Base-by-base conservation (phyloP, 1,284 basidiomycete species). In the Peniophora sp. region DNA sequence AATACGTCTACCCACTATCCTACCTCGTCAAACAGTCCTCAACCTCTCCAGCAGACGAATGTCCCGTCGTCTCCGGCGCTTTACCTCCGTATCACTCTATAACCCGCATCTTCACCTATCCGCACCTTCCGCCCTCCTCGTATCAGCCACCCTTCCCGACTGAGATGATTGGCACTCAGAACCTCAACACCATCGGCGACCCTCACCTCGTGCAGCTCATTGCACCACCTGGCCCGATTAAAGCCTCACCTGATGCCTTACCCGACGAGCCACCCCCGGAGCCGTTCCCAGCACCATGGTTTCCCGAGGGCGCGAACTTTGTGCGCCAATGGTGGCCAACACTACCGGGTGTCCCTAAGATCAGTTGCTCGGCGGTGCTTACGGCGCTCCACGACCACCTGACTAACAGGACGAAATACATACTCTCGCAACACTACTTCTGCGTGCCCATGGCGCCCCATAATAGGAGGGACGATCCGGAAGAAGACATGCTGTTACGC, bases 271-370 rank as follows among this genome's bases (percentile, higher is more conserved):
- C 53, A 20, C 57, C 62, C 44, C 63, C 67, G 1, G 80, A 81
- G 45, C 78, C 79, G 1, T 79, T 74, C 58, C 77, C 78, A 0
- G 75, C 73, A 58, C 78, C 78, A 0, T 85, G 83, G 83, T 80
- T 78, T 56, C 81, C 83, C 14, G 83, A 86, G 58, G 78, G 75
- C 46, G 82, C 83, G 0, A 84, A 87, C 62, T 87, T 86, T 53
- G 83, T 87, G 5, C 75, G 84, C 12, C 84, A 87, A 53, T 87
- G 84, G 84, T 87, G 84, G 84, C 84, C 84, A 3, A 78, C 77
- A 2, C 63, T 86, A 6, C 70, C 78, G 0, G 69, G 72, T 1
- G 67, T 85, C 11, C 83, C 80, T 2, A 70, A 77, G 12, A 72
- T 85, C 10, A 85, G 81, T 61, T 86, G 83, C 57, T 84, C 84